Conservation (phyloP, 441 rosid genomes). For the Croton laevigatus region DNA sequence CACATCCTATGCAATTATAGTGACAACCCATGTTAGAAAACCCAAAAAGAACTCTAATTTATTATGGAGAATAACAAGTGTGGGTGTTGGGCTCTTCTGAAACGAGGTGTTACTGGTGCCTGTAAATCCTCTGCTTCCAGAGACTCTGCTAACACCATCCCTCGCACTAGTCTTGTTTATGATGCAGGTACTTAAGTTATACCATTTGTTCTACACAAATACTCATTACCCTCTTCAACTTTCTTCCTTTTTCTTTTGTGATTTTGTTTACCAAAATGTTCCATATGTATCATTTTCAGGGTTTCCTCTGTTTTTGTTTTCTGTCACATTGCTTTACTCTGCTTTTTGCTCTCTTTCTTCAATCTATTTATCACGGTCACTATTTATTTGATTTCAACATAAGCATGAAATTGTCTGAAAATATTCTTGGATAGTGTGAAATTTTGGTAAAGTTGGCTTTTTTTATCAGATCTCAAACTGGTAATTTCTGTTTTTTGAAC, state of each 20-base stretch:
- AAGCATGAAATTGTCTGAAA: neutral
- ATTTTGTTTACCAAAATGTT: neutral
- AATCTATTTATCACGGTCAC: neutral
- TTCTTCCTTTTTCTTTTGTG: neutral
- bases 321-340: neutral
- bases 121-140: constrained; percentile 55
- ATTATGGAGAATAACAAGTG: constrained; percentile 42
- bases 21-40: constrained; percentile 26
- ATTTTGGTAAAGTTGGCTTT: constrained; percentile 7
- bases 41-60: neutral
- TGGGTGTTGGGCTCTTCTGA: constrained; percentile 65
- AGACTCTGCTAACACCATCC: constrained; percentile 52
- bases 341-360: constrained; percentile 1
- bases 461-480: constrained; percentile 25
- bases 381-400: constrained; percentile 4
- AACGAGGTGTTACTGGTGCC: constrained; percentile 45
- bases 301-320: constrained; percentile 12
- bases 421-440: neutral
- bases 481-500: constrained; percentile 13
- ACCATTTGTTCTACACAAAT: neutral
- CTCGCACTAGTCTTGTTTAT: constrained; percentile 72
- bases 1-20: constrained; percentile 26
- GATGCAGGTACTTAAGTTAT: constrained; percentile 51
- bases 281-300: neutral
- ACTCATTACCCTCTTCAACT: neutral